Conservation (phyloP, 208 protist genomes). For the Leptomonas pyrrhocoris region DNA sequence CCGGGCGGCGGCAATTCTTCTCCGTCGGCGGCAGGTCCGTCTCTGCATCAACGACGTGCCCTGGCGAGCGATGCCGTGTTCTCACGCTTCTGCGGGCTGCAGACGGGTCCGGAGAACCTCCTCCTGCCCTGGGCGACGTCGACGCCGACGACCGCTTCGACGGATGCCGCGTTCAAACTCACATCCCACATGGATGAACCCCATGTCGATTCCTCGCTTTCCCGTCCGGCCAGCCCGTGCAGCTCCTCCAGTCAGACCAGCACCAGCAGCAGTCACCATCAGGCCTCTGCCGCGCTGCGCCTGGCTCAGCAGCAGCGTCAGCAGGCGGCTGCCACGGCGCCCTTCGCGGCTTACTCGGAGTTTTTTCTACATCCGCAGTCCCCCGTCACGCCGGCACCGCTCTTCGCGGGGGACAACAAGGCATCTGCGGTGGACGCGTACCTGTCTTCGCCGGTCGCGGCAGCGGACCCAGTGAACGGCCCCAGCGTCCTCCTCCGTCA, state of each 20-base stretch:
- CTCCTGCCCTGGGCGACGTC: conserved; percentile 13
- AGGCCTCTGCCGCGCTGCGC: neutral
- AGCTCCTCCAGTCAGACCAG: conserved; percentile 1
- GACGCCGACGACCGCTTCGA: neutral
- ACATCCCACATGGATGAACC: neutral
- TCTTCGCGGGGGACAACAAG: neutral
- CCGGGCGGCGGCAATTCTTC: no score
- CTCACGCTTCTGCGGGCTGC: conserved; percentile 31
- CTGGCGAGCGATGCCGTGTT: conserved; percentile 28
- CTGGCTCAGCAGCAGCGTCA: conserved; percentile 21
- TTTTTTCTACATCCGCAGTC: conserved; percentile 22
- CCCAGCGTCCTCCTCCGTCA: conserved; percentile 3
- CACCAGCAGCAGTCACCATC: conserved; percentile 10
- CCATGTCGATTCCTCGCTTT: neutral
- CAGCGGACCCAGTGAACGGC: conserved; percentile 10
- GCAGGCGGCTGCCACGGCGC: conserved; percentile 9
- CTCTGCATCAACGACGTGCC: conserved; percentile 30
- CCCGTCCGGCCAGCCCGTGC: neutral
- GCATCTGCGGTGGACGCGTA: neutral
- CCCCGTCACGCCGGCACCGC: neutral
- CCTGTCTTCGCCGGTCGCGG: neutral
- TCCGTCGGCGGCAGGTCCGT: neutral
- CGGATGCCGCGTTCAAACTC: neutral
- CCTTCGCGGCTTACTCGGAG: conserved; percentile 20
- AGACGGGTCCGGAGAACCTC: conserved; percentile 21